These are phyloP conservation scores for Aegle marmelos DNA, from an alignment of 345 rosid genomes.

Conservation along the genomic window DNA sequence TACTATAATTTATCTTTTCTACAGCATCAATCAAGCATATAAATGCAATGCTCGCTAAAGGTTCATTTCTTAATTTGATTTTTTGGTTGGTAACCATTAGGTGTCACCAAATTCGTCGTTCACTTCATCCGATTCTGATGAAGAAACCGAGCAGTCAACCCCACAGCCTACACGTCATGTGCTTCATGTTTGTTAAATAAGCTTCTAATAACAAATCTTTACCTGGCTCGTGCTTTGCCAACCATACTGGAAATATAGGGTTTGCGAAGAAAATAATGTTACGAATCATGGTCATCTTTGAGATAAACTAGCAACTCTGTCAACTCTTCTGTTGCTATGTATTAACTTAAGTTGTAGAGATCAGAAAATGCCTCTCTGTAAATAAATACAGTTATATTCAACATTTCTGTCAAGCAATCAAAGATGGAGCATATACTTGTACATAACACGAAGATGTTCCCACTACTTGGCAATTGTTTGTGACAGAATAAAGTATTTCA, in stretches of 20 bases:
- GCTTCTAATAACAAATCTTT: neutral
- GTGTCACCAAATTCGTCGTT: constrained; percentile 30
- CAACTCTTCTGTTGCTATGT: neutral
- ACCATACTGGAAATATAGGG: neutral
- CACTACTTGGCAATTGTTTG: neutral
- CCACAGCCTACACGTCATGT: constrained; percentile 33
- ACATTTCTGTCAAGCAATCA: neutral
- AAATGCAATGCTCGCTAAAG: neutral
- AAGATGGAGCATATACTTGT: neutral
- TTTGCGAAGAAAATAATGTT: neutral
- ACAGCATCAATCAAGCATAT: neutral
- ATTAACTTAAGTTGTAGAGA: neutral
- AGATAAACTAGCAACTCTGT: neutral
- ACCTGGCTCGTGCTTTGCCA: neutral
- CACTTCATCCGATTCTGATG: constrained; percentile 54
- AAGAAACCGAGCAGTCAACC: constrained; percentile 45
- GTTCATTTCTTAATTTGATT: neutral
- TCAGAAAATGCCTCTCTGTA: constrained; percentile 1
- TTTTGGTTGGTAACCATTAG: constrained; percentile 22
- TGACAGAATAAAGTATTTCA: neutral
- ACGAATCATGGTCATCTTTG: neutral
- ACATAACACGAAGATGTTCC: neutral
- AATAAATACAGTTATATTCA: constrained; percentile 11
- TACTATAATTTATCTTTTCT: neutral
- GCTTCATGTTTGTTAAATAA: constrained; percentile 26